Conservation (phyloP, 192 early-diverging fungal genomes). For the Kickxella alabastrina region DNA sequence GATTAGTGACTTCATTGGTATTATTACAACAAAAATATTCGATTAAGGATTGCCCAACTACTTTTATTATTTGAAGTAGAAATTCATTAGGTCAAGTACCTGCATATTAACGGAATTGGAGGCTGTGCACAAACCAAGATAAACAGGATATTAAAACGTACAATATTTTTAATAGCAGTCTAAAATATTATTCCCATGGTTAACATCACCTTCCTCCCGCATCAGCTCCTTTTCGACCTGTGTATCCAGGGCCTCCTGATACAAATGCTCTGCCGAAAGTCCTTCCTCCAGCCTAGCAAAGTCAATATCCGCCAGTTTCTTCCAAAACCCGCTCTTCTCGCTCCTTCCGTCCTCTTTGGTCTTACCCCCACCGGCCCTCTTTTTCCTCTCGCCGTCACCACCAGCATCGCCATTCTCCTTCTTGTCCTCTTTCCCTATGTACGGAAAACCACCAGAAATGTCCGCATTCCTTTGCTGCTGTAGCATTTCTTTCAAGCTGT, state of each 20-base stretch:
- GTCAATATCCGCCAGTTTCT: slow-evolving; percentile 22
- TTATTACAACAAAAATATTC: too few relatives aligned
- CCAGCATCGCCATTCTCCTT: background rate
- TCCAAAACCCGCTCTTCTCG: slow-evolving; percentile 1
- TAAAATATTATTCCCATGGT: slow-evolving; percentile 48
- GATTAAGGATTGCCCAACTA: too few relatives aligned
- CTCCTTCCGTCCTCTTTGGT: background rate
- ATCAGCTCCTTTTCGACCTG: slow-evolving; percentile 42
- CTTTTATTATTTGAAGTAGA: too few relatives aligned
- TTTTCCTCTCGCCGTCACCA: slow-evolving; percentile 1
- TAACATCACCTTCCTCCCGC: slow-evolving; percentile 28
- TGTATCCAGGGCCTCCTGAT: slow-evolving; percentile 46
- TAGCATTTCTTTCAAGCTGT: slow-evolving; percentile 17
- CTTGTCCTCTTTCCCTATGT: too few relatives aligned
- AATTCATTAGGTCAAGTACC: too few relatives aligned
- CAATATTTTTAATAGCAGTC: slow-evolving; percentile 39
- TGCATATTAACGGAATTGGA: too few relatives aligned
- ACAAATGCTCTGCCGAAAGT: slow-evolving; percentile 39
- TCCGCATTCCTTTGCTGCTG: too few relatives aligned
- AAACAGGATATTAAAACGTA: too few relatives aligned
- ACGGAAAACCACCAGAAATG: too few relatives aligned
- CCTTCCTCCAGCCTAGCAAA: slow-evolving; percentile 25
- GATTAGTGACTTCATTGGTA: too few relatives aligned
- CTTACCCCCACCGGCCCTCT: background rate
- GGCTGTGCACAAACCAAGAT: too few relatives aligned